Evolutionary conservation across 139 green algal species (phyloP).

Genomic region (Asterochloris erici): DNA sequence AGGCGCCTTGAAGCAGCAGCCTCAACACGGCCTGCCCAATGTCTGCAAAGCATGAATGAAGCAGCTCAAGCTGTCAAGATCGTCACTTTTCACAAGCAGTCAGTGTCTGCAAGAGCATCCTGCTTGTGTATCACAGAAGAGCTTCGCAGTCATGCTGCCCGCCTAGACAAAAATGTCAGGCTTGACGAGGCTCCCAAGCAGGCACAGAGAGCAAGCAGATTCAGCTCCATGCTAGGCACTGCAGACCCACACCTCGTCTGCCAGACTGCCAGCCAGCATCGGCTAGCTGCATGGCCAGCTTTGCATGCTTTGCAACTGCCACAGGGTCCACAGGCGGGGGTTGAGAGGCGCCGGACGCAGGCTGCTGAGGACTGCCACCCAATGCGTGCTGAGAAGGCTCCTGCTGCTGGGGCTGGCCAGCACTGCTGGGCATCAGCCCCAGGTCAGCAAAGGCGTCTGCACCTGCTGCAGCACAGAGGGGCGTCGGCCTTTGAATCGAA

Average conservation of each 20-base stretch:
- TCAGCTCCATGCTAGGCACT: neutral
- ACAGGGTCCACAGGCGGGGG: too few relatives aligned
- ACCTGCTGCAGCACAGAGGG: neutral
- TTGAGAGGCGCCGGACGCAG: too few relatives aligned
- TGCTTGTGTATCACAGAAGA: neutral
- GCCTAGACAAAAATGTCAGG: neutral
- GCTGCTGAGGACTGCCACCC: neutral
- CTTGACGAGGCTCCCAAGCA: neutral
- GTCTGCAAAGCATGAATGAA: constrained; percentile 8
- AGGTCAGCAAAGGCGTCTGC: neutral
- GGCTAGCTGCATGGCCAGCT: neutral
- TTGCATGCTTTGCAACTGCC: neutral
- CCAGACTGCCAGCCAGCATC: neutral
- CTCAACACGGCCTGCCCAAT: constrained; percentile 16
- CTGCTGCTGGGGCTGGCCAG: neutral
- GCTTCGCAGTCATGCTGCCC: neutral
- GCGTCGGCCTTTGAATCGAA: neutral
- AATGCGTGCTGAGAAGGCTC: neutral
- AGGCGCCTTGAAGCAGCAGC: constrained; percentile 6
- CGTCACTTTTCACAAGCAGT: neutral
- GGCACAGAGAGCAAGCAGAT: neutral
- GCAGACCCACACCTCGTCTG: neutral
- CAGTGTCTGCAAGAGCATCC: neutral
- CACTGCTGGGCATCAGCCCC: neutral
- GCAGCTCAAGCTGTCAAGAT: neutral